A percentile compares a stretch with the other conserved stretches of the same genome.
These are phyloP conservation scores for Saccharomycopsis phalli DNA, from an alignment of 1,139 yeast genomes.

Conservation along the genomic window DNA sequence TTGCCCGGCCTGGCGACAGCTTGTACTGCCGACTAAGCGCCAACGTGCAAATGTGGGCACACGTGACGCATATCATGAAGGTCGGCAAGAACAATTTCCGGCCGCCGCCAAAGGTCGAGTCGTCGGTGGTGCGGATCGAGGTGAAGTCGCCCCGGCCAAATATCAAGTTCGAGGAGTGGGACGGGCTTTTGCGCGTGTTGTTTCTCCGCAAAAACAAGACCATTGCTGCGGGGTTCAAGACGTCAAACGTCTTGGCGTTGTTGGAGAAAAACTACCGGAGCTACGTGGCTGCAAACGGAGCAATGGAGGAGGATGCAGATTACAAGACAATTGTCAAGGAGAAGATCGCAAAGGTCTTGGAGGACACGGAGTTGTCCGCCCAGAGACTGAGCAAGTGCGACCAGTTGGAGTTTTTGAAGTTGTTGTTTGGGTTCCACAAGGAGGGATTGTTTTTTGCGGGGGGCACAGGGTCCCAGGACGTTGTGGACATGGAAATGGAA, in stretches of 20 bases:
- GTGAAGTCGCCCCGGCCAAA: conserved; percentile 87
- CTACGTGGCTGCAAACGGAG: conserved; percentile 48
- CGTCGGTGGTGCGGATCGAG: conserved; percentile 90
- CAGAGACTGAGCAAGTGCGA: conserved; percentile 92
- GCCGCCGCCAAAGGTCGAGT: conserved; percentile 98
- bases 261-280: conserved; percentile 85
- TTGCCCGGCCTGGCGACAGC: conserved; percentile 93
- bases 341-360: conserved; percentile 57
- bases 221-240: conserved; percentile 86
- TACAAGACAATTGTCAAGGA: conserved; percentile 42
- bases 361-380: conserved; percentile 71
- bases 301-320: conserved; percentile 44
- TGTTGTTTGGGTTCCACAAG: conserved; percentile 89
- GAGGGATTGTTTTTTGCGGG: conserved; percentile 79
- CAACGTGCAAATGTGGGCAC: conserved; percentile 99
- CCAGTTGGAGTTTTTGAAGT: conserved; percentile 83
- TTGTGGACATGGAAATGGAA: too few species aligned
- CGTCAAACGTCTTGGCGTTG: conserved; percentile 71
- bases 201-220: conserved; percentile 93
- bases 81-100: conserved; percentile 94
- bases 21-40: conserved; percentile 90
- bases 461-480: too few species aligned
- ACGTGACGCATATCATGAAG: conserved; percentile 95
- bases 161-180: conserved; percentile 94
- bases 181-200: conserved; percentile 81